Conservation (phyloP, 2,329 filamentous ascomycete species). For the Microcera coccophila region DNA sequence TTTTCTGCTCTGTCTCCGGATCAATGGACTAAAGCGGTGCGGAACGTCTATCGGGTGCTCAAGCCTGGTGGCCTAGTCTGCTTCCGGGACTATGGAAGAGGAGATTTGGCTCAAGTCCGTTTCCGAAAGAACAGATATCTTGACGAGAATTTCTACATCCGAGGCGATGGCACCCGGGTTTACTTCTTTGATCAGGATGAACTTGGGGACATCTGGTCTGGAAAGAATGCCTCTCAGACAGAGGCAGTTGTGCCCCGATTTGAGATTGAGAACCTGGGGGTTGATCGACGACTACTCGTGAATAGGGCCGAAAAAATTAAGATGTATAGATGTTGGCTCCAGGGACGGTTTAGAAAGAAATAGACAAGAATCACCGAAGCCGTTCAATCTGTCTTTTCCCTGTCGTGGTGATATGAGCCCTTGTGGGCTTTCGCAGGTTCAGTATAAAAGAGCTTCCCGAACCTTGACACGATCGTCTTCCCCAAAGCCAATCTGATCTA, state of each 20-base stretch:
- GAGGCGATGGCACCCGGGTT: constrained; percentile 91
- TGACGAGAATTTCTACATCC: constrained; percentile 94
- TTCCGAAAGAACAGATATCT: constrained; percentile 95
- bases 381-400: too few relatives aligned
- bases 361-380: constrained; percentile 31
- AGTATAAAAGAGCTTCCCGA: constrained; percentile 42
- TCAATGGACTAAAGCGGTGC: constrained; percentile 80
- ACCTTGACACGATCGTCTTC: constrained; percentile 39
- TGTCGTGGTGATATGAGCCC: not conserved
- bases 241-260: constrained; percentile 45
- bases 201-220: constrained; percentile 73
- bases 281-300: constrained; percentile 85
- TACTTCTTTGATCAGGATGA: constrained; percentile 95
- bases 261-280: constrained; percentile 71
- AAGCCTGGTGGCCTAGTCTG: constrained; percentile 92
- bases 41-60: constrained; percentile 75
- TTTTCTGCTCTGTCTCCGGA: constrained; percentile 84
- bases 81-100: constrained; percentile 94
- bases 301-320: constrained; percentile 88
- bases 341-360: constrained; percentile 74
- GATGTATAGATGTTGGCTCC: constrained; percentile 98
- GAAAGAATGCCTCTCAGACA: constrained; percentile 31
- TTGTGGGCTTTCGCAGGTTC: constrained; percentile 6
- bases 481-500: constrained; percentile 59
- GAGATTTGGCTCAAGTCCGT: constrained; percentile 91